Conservation (phyloP, 108 stramenopile species). For the Discostella stelligeroides region DNA sequence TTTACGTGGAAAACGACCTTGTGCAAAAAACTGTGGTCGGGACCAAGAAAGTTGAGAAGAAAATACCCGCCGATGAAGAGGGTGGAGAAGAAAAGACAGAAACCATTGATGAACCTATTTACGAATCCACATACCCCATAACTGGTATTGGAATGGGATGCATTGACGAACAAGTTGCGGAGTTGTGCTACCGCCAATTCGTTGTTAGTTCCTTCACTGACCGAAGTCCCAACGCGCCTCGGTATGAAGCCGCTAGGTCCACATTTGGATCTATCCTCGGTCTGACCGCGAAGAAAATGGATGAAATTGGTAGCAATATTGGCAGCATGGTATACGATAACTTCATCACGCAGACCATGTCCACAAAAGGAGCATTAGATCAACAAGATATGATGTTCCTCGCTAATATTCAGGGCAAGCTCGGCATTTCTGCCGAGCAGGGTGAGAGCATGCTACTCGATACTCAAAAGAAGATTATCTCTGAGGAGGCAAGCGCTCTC, state of each 20-base stretch:
- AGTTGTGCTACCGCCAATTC: slow-evolving; percentile 84
- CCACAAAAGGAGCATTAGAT: slow-evolving; percentile 80
- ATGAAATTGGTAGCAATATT: slow-evolving; percentile 78
- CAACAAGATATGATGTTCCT: slow-evolving; percentile 96
- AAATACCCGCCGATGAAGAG: slow-evolving; percentile 49
- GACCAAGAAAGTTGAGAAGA: slow-evolving; percentile 71
- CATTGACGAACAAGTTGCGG: slow-evolving; percentile 72
- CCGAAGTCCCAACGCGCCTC: slow-evolving; percentile 69
- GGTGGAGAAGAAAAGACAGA: slow-evolving; percentile 62
- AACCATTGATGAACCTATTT: slow-evolving; percentile 64
- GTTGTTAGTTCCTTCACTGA: slow-evolving; percentile 83
- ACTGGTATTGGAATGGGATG: slow-evolving; percentile 70
- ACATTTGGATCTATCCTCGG: slow-evolving; percentile 87
- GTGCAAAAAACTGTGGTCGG: slow-evolving; percentile 69
- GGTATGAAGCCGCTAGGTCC: slow-evolving; percentile 71
- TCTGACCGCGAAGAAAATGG: slow-evolving; percentile 71
- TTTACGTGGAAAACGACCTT: slow-evolving; percentile 85
- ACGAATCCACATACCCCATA: slow-evolving; percentile 79
- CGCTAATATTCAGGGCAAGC: slow-evolving; percentile 83
- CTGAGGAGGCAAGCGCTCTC: slow-evolving; percentile 70
- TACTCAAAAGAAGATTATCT: slow-evolving; percentile 86
- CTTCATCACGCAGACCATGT: slow-evolving; percentile 78
- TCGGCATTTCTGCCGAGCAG: slow-evolving; percentile 75
- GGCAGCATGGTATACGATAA: slow-evolving; percentile 88
- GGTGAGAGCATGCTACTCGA: slow-evolving; percentile 72